Evolutionary conservation across 139 green algal species (phyloP).

Genomic region (Desmodesmus armatus): DNA sequence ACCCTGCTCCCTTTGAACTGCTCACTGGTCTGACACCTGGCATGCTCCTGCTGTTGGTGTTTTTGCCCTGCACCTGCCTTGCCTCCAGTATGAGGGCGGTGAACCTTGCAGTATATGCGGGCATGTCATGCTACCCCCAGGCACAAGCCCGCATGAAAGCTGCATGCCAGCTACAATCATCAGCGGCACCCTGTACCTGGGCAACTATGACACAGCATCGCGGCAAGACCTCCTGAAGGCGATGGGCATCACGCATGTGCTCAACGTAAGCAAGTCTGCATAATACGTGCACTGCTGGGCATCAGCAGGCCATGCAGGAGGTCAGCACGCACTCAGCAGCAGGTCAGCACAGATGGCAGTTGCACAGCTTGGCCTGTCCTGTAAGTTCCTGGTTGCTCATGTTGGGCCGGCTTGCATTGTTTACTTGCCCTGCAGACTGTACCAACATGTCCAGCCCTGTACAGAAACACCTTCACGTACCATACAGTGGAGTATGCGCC

Average conservation of each 20-base stretch:
- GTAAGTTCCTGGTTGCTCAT: neutral
- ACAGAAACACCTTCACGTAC: slow-evolving; percentile 94
- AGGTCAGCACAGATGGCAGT: neutral
- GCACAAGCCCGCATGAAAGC: slow-evolving; percentile 47
- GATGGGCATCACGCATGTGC: slow-evolving; percentile 86
- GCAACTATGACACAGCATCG: slow-evolving; percentile 91
- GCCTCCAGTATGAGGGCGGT: slow-evolving; percentile 85
- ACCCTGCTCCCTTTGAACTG: too few species aligned
- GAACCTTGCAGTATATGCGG: slow-evolving; percentile 87
- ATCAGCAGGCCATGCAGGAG: neutral
- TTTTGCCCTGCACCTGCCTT: too few species aligned
- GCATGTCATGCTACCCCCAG: slow-evolving; percentile 71
- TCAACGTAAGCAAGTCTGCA: slow-evolving; percentile 84
- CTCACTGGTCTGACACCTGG: too few species aligned
- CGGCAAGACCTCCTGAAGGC: slow-evolving; percentile 86
- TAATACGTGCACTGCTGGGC: slow-evolving; percentile 57
- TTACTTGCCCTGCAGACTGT: slow-evolving; percentile 78
- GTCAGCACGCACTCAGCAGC: neutral
- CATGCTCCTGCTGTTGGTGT: too few species aligned
- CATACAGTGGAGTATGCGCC: slow-evolving; percentile 71
- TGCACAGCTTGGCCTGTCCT: neutral
- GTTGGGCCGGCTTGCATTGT: neutral
- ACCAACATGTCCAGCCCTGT: slow-evolving; percentile 84
- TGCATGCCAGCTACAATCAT: slow-evolving; percentile 86
- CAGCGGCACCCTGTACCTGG: slow-evolving; percentile 86